A percentile compares a stretch with the other conserved stretches of the same genome.
These are phyloP conservation scores for Bauhinia variegata DNA, from an alignment of 306 rosid species.

Conservation along the genomic window DNA sequence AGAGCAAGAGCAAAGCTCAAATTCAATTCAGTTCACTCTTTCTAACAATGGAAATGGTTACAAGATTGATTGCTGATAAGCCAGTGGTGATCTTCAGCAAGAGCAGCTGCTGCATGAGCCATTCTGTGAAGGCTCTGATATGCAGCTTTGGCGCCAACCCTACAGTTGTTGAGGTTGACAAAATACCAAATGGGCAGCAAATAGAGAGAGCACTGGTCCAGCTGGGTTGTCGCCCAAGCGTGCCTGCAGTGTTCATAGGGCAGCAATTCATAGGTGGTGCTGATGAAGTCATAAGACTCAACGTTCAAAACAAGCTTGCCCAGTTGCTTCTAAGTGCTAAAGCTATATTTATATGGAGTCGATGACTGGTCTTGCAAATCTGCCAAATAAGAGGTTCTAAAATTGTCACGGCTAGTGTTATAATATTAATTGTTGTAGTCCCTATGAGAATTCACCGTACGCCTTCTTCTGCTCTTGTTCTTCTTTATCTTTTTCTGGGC, in stretches of 20 bases:
- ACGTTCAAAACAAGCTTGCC: constrained; percentile 58
- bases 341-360: constrained; percentile 58
- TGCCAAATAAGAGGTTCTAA: constrained; percentile 5
- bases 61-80: constrained; percentile 56
- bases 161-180: constrained; percentile 58
- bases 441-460: too few species aligned
- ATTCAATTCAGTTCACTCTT: neutral
- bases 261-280: constrained; percentile 70
- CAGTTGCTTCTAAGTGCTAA: constrained; percentile 58
- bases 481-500: neutral
- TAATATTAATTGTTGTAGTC: neutral
- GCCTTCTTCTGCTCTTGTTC: too few species aligned
- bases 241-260: constrained; percentile 74
- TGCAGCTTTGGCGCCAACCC: constrained; percentile 55
- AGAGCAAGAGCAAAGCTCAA: constrained; percentile 36
- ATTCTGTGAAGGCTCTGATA: constrained; percentile 57
- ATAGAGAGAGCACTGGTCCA: constrained; percentile 56
- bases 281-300: constrained; percentile 58
- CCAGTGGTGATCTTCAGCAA: constrained; percentile 80
- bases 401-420: neutral
- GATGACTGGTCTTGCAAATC: constrained; percentile 4
- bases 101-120: constrained; percentile 58
- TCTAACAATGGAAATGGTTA: constrained; percentile 60
- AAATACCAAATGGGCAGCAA: constrained; percentile 51
- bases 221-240: constrained; percentile 61